Percentiles rank a stretch among this genome's conserved stretches.
Conservation (phyloP, 176 grass and related monocot genomes). For the Chloris gayana region DNA sequence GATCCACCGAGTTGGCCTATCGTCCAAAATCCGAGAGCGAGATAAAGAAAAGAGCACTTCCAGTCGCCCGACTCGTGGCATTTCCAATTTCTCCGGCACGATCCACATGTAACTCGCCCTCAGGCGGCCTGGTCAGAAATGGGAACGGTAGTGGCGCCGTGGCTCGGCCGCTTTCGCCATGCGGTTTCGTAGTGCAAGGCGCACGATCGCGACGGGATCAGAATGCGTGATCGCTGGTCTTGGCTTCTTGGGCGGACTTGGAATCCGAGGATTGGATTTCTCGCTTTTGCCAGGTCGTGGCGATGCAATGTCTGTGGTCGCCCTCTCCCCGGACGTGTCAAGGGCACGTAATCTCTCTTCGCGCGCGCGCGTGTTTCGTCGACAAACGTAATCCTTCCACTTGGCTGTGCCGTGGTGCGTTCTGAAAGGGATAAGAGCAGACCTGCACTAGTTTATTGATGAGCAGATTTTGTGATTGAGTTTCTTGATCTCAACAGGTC, state of each 20-base stretch:
- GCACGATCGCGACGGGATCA: conserved; percentile 13
- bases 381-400: neutral
- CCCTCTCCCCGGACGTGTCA: neutral
- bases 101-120: neutral
- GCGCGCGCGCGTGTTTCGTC: too few species aligned
- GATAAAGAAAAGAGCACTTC: neutral
- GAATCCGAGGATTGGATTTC: neutral
- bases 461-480: neutral
- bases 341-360: neutral
- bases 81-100: neutral
- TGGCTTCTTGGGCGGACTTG: neutral
- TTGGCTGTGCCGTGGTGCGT: neutral
- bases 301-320: neutral
- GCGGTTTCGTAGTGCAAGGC: neutral
- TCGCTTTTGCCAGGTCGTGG: neutral
- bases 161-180: neutral
- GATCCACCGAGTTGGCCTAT: neutral
- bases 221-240: neutral
- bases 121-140: neutral
- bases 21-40: neutral
- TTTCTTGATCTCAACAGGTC: neutral
- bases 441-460: neutral
- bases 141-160: too few species aligned
- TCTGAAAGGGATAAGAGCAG: neutral
- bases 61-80: neutral